Evolutionary conservation across 441 rosid genomes (phyloP).

Genomic region (Erodium trifolium): DNA sequence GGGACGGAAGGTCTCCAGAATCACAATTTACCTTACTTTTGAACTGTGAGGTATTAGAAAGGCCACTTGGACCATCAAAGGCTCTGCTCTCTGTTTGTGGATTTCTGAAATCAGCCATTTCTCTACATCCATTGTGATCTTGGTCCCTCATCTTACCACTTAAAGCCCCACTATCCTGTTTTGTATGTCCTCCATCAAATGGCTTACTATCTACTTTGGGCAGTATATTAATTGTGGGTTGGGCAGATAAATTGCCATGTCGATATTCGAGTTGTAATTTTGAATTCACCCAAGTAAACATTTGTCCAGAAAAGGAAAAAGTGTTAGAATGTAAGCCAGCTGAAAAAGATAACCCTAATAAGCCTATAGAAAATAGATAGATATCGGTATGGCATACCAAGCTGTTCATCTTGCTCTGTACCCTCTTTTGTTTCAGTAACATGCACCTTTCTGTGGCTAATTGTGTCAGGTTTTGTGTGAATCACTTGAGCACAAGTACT

Average conservation of each 20-base stretch:
- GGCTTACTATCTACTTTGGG: conserved; percentile 26
- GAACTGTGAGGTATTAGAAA: conserved; percentile 27
- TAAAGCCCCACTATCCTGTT: conserved; percentile 22
- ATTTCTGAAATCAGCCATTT: conserved; percentile 19
- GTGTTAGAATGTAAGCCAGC: conserved; percentile 3
- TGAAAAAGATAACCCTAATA: not conserved
- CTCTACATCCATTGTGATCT: conserved; percentile 12
- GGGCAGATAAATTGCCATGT: conserved; percentile 21
- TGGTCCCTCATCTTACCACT: conserved; percentile 24
- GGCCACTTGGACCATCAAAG: conserved; percentile 22
- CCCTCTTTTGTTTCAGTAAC: conserved; percentile 22
- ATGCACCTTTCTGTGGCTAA: conserved; percentile 30
- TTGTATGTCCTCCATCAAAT: conserved; percentile 18
- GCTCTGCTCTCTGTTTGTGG: conserved; percentile 28
- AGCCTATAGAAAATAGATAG: not conserved
- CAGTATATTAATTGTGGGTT: conserved; percentile 15
- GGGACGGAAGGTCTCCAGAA: conserved; percentile 33
- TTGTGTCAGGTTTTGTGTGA: conserved; percentile 40
- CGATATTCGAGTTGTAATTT: conserved; percentile 24
- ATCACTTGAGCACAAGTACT: conserved; percentile 62
- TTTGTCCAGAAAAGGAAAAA: conserved; percentile 21
- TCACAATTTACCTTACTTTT: conserved; percentile 28
- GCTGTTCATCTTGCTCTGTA: conserved; percentile 28
- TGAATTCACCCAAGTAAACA: conserved; percentile 23
- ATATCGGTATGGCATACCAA: conserved; percentile 22